Conservation (phyloP, 805 yeast genomes). For the Ogataea dorogensis region DNA sequence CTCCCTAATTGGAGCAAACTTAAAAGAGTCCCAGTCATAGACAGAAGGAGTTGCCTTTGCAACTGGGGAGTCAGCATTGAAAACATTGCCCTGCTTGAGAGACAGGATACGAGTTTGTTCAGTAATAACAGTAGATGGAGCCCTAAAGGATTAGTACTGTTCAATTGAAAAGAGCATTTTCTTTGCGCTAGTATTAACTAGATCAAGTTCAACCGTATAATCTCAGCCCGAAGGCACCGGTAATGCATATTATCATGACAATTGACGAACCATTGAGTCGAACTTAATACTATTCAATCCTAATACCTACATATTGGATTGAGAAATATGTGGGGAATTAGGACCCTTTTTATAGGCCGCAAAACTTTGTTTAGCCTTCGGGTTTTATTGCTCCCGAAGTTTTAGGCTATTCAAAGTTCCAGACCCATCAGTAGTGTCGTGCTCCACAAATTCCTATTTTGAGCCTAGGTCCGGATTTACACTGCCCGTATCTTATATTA, state of each 20-base stretch:
- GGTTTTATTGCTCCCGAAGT: neutral
- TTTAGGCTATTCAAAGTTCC: too few relatives aligned
- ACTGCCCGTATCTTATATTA: too few relatives aligned
- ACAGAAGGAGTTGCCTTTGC: conserved; percentile 31
- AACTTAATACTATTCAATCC: conserved; percentile 10
- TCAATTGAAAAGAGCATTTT: conserved; percentile 30
- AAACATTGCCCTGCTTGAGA: conserved; percentile 24
- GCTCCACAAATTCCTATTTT: too few relatives aligned
- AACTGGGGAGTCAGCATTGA: conserved; percentile 27
- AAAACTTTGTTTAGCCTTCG: neutral
- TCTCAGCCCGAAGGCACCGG: conserved; percentile 39
- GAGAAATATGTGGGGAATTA: neutral
- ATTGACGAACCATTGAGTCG: conserved; percentile 15
- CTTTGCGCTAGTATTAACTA: conserved; percentile 44
- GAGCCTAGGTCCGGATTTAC: too few relatives aligned
- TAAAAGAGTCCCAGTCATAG: conserved; percentile 63
- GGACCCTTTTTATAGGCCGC: conserved; percentile 4
- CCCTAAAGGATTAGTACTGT: conserved; percentile 21
- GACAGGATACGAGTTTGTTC: conserved; percentile 16
- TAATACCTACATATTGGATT: conserved; percentile 9
- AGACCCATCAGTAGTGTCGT: too few relatives aligned
- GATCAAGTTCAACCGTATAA: conserved; percentile 44
- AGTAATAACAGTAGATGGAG: conserved; percentile 22
- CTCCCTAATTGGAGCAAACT: conserved; percentile 72
- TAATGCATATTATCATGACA: conserved; percentile 22